phyloP scores from a whole-genome alignment of 768 basidiomycete species.

The Mycena crocata region DNA sequence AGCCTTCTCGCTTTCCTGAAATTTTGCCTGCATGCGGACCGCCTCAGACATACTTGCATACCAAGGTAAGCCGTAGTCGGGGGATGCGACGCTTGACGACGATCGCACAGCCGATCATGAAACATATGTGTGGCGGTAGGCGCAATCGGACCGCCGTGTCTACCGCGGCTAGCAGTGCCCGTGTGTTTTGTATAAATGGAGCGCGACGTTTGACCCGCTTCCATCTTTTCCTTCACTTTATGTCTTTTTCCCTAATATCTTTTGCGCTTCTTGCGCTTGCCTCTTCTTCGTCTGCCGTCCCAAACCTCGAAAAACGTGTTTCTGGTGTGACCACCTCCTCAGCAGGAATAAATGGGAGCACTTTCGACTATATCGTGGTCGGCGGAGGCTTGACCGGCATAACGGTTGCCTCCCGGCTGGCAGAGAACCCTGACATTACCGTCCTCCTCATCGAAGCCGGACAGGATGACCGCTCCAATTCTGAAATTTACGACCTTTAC shows the following conservation, averaged over 20 bases:
- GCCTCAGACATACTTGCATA: no score
- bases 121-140: no score
- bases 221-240: constrained; percentile 5
- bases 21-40: no score
- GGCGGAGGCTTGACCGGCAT: constrained; percentile 48
- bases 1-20: no score
- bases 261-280: constrained; percentile 27
- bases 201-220: not conserved
- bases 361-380: constrained; percentile 37
- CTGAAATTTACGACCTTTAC: constrained; percentile 45
- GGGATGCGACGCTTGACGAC: no score
- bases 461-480: constrained; percentile 44
- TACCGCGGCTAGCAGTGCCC: no score
- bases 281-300: constrained; percentile 21
- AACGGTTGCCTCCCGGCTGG: constrained; percentile 47
- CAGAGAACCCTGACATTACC: constrained; percentile 42
- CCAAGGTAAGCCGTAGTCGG: no score
- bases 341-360: constrained; percentile 31
- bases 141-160: no score
- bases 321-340: constrained; percentile 31
- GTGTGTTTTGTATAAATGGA: no score
- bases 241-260: constrained; percentile 22
- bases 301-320: constrained; percentile 29
- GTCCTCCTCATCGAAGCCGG: constrained; percentile 53
- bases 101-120: no score